Evolutionary conservation across 805 yeast genomes (phyloP), one percentile per base, ranked within the genome.

Genomic region (Candida argentea): DNA sequence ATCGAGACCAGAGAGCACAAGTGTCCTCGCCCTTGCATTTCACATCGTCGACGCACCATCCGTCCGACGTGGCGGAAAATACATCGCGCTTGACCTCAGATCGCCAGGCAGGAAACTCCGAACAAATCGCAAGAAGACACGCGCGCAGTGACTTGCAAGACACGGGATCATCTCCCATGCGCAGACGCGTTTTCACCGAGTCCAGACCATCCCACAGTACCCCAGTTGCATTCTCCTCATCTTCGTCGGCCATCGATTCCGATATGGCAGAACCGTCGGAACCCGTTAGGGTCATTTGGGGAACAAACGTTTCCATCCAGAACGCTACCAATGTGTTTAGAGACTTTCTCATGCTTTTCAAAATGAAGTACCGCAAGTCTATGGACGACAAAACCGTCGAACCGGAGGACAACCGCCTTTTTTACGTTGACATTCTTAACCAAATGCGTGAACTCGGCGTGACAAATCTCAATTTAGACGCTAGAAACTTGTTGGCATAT

Each of bases 261-360:
- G 63, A 55, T 19, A 38, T 42, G 11, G 33, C 32, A 24, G 50
- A 42, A 13, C 32, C 28, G 16, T 34, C 36, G 14, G 95, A 81
- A 39, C 94, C 94, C 1, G 74, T 76, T 14, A 70, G 93, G 44
- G 94, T 91, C 30, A 89, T 91, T 46, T 91, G 98, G 98, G 98
- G 98, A 55, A 91, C 98, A 1, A 86, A 89, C 48, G 95, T 91
- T 16, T 80, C 93, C 26, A 87, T 91, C 46, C 83, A 76, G 46
- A 95, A 91, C 46, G 78, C 91, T 42, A 70, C 82, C 21, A 79
- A 74, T 40, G 67, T 71, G 28, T 89, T 91, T 58, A 67, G 93
- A 38, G 76, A 76, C 38, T 91, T 91, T 40, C 58, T 91, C 43
- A 76, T 81, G 77, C 72, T 79, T 15, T 91, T 86, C 64, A 82